These are phyloP conservation scores for Leccinum subrobustum DNA, from an alignment of 1,284 basidiomycete genomes.

Conservation along the genomic window DNA sequence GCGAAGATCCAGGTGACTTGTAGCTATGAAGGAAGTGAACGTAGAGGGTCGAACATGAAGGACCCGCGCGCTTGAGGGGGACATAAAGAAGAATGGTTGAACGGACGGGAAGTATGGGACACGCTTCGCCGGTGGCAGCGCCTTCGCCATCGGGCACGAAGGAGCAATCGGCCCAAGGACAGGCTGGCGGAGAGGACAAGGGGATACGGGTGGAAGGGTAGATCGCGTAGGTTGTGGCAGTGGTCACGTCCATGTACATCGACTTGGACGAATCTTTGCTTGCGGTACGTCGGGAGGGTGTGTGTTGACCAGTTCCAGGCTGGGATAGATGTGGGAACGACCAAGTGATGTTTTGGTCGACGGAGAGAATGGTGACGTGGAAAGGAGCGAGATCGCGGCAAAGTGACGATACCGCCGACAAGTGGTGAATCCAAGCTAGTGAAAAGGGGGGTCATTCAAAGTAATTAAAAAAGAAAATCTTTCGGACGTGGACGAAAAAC, in stretches of 20 bases:
- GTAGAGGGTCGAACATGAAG: constrained; percentile 47
- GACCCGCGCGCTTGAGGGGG: constrained; percentile 33
- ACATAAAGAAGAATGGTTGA: constrained; percentile 57
- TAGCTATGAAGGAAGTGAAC: constrained; percentile 57
- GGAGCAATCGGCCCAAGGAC: constrained; percentile 25
- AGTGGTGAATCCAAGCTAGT: constrained; percentile 63
- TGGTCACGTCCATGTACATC: constrained; percentile 43
- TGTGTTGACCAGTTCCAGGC: constrained; percentile 19
- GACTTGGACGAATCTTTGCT: constrained; percentile 29
- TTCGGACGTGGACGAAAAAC: constrained; percentile 23
- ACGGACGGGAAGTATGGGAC: constrained; percentile 49
- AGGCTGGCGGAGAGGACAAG: constrained; percentile 32
- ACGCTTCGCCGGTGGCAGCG: constrained; percentile 29
- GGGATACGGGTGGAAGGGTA: constrained; percentile 42
- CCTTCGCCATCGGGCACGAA: constrained; percentile 35
- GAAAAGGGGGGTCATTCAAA: constrained; percentile 9
- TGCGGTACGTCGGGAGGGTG: constrained; percentile 22
- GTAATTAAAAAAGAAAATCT: neutral
- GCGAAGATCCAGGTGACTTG: constrained; percentile 40
- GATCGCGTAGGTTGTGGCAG: constrained; percentile 52
- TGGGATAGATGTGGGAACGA: constrained; percentile 38
- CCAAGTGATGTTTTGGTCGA: constrained; percentile 57
- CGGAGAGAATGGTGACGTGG: constrained; percentile 56
- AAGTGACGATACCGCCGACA: constrained; percentile 39
- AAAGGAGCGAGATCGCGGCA: constrained; percentile 41